A percentile compares a stretch with the other conserved stretches of the same genome.
Evolutionary conservation across 1,284 basidiomycete genomes (phyloP).

Genomic region (Trichosporon faecale): DNA sequence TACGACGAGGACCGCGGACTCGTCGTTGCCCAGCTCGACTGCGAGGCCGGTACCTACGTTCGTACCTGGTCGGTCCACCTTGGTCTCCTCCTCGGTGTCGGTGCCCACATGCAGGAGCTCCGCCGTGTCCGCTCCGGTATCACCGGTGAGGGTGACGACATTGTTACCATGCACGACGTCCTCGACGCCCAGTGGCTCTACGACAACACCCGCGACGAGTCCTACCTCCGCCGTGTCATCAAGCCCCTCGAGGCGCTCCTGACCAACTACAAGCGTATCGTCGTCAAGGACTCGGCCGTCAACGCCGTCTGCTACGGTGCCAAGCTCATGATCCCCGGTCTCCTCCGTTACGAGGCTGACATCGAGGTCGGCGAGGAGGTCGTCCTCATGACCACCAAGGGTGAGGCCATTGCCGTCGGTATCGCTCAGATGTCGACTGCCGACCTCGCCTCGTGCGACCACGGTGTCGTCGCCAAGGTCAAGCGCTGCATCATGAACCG

Average conservation of each 20-base stretch:
- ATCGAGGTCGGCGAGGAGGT: slow-evolving; percentile 96
- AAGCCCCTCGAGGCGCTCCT: slow-evolving; percentile 92
- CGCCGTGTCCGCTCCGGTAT: slow-evolving; percentile 92
- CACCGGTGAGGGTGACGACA: slow-evolving; percentile 94
- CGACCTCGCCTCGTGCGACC: slow-evolving; percentile 95
- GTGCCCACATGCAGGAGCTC: slow-evolving; percentile 99
- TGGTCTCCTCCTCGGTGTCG: slow-evolving; percentile 90
- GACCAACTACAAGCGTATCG: slow-evolving; percentile 96
- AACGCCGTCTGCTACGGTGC: slow-evolving; percentile 99
- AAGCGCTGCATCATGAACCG: slow-evolving; percentile 99
- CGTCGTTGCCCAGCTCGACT: slow-evolving; percentile 97
- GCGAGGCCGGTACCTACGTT: slow-evolving; percentile 93
- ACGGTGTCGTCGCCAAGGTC: slow-evolving; percentile 98
- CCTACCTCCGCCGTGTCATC: slow-evolving; percentile 92
- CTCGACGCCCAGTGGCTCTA: slow-evolving; percentile 98
- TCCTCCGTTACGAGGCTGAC: slow-evolving; percentile 93
- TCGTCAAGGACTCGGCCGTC: slow-evolving; percentile 98
- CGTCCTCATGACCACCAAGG: slow-evolving; percentile 99
- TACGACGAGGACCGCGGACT: slow-evolving; percentile 98
- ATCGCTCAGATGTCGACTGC: slow-evolving; percentile 99
- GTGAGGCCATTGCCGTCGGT: slow-evolving; percentile 95
- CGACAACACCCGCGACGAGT: slow-evolving; percentile 98
- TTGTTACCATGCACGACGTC: slow-evolving; percentile 99
- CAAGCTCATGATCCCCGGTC: slow-evolving; percentile 98
- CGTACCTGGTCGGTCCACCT: slow-evolving; percentile 97